Evolutionary conservation across 495 filamentous ascomycete genomes (phyloP).

Genomic region (Annulohypoxylon moriforme): DNA sequence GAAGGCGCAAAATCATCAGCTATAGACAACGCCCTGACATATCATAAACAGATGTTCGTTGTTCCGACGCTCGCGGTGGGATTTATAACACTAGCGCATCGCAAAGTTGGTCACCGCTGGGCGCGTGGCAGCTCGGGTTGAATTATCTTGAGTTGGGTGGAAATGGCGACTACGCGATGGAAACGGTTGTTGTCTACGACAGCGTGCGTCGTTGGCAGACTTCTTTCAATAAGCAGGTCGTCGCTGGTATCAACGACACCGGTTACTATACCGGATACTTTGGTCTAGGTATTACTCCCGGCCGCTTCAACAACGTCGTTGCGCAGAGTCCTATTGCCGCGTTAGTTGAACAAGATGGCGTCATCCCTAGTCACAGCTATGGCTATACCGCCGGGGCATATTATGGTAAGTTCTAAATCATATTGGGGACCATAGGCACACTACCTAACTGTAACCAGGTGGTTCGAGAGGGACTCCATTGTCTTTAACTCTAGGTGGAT

Average conservation of each 20-base stretch:
- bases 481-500: constrained; percentile 72
- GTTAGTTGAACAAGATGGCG: constrained; percentile 61
- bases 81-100: constrained; percentile 64
- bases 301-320: constrained; percentile 54
- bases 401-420: constrained; percentile 58
- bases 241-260: constrained; percentile 67
- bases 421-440: not conserved
- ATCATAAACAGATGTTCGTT: constrained; percentile 51
- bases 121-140: constrained; percentile 65
- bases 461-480: constrained; percentile 60
- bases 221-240: constrained; percentile 59
- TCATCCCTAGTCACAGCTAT: constrained; percentile 71
- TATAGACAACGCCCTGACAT: constrained; percentile 32
- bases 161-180: constrained; percentile 70
- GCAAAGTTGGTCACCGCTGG: constrained; percentile 66
- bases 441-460: constrained; percentile 44
- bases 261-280: constrained; percentile 68
- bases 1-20: not conserved
- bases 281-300: constrained; percentile 63
- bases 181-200: constrained; percentile 62
- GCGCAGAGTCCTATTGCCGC: constrained; percentile 52
- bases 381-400: constrained; percentile 75
- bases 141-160: constrained; percentile 62
- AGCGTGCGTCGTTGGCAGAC: constrained; percentile 53
- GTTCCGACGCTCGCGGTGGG: constrained; percentile 61